Evolutionary conservation across 2,329 filamentous ascomycete genomes (phyloP).

Genomic region (Hansfordia pulvinata): DNA sequence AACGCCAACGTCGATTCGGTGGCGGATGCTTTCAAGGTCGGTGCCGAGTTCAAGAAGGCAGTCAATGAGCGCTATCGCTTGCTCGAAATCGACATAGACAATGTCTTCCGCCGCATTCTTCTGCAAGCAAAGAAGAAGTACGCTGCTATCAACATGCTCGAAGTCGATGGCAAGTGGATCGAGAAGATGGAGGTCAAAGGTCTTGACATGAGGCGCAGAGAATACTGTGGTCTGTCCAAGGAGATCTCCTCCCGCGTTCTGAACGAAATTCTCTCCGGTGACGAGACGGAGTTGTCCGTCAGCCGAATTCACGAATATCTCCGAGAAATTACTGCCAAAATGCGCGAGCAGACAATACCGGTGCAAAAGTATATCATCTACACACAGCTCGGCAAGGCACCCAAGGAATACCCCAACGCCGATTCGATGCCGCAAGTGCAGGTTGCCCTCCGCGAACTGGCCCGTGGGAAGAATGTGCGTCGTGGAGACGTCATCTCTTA

Average conservation of each 20-base stretch:
- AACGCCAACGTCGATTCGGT: slow-evolving; percentile 96
- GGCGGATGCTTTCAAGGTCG: slow-evolving; percentile 78
- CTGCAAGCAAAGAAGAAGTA: slow-evolving; percentile 99
- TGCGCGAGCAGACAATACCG: slow-evolving; percentile 68
- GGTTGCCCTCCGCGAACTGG: slow-evolving; percentile 78
- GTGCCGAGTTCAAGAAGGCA: slow-evolving; percentile 84
- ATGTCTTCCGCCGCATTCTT: slow-evolving; percentile 84
- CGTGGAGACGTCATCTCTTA: slow-evolving; percentile 95
- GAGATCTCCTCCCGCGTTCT: slow-evolving; percentile 83
- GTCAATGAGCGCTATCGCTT: slow-evolving; percentile 91
- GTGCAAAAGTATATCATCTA: slow-evolving; percentile 91
- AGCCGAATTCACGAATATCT: slow-evolving; percentile 89
- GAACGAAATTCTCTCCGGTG: slow-evolving; percentile 88
- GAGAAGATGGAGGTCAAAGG: slow-evolving; percentile 98
- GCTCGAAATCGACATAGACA: slow-evolving; percentile 96
- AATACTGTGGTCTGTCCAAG: slow-evolving; percentile 92
- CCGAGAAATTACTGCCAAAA: slow-evolving; percentile 68
- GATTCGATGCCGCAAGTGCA: slow-evolving; percentile 96
- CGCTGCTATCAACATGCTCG: slow-evolving; percentile 85
- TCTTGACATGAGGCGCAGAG: slow-evolving; percentile 92
- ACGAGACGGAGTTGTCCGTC: slow-evolving; percentile 79
- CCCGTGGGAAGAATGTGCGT: slow-evolving; percentile 74
- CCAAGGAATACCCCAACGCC: slow-evolving; percentile 85
- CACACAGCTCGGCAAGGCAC: slow-evolving; percentile 90
- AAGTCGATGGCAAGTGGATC: slow-evolving; percentile 76